These are phyloP conservation scores for Scedosporium dehoogii DNA, from an alignment of 2,329 filamentous ascomycete genomes.

Conservation along the genomic window DNA sequence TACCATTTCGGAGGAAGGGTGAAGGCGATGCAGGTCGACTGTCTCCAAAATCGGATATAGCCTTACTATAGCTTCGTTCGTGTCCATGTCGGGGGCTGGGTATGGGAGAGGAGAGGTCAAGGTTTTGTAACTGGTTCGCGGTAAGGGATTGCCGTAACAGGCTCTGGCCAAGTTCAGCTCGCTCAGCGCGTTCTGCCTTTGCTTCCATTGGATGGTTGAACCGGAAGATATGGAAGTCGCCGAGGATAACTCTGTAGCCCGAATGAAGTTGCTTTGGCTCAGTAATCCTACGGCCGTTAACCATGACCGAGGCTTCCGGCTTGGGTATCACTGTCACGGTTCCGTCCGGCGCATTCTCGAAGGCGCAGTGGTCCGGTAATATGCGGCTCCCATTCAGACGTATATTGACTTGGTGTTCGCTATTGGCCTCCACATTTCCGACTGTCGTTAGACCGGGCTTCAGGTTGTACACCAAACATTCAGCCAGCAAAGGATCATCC, in stretches of 20 bases:
- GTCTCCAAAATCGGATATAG: conserved; percentile 68
- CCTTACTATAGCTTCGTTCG: conserved; percentile 70
- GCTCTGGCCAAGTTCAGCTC: conserved; percentile 54
- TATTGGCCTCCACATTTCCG: conserved; percentile 81
- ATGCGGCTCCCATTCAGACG: conserved; percentile 91
- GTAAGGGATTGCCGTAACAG: conserved; percentile 74
- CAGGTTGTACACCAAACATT: conserved; percentile 95
- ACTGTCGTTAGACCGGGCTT: conserved; percentile 93
- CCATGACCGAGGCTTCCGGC: conserved; percentile 94
- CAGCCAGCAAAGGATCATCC: conserved; percentile 84
- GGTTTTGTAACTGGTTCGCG: conserved; percentile 46
- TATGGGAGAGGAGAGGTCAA: conserved; percentile 50
- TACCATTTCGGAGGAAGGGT: conserved; percentile 50
- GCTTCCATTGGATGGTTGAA: conserved; percentile 98
- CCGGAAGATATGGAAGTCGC: conserved; percentile 96
- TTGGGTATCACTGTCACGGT: conserved; percentile 83
- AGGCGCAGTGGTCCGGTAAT: conserved; percentile 81
- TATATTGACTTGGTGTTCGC: conserved; percentile 70
- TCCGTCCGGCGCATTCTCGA: conserved; percentile 80
- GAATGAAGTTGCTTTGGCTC: conserved; percentile 80
- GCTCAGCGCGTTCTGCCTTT: conserved; percentile 79
- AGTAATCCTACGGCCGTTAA: conserved; percentile 84
- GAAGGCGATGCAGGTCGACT: conserved; percentile 74
- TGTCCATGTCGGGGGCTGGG: conserved; percentile 55
- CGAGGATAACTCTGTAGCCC: conserved; percentile 88